Base-by-base conservation (phyloP, 805 yeast species). In the Wickerhamomyces chaumierensis region DNA sequence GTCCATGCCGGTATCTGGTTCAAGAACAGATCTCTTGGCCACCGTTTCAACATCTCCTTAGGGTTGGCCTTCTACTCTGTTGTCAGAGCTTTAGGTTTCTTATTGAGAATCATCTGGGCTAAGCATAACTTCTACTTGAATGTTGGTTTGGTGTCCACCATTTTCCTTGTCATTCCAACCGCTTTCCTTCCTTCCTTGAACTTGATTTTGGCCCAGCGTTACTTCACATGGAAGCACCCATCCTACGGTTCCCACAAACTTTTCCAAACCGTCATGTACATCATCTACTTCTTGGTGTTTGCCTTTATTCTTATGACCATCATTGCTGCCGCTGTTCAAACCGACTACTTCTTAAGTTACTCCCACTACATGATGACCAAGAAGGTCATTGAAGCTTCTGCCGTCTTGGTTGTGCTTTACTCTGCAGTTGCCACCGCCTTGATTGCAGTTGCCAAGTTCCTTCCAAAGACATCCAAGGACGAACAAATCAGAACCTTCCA, bases 191-290 rank as follows among this genome's bases (percentile, higher is more conserved):
- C 75, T 25, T 68, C 80, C 3, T 65, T 75, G 49, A 78, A 77
- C 51, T 63, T 79, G 55, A 69, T 79, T 18, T 58, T 81, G 38
- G 84, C 84, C 4, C 87, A 80, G 54, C 70, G 90, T 53, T 61
- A 81, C 18, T 78, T 79, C 57, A 78, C 85, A 5, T 79, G 86
- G 83, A 65, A 79, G 54, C 88, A 81, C 52, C 88, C 90, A 7
- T 76, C 73, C 37, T 68, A 76, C 11, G 88, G 87, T 31, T 66
- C 73, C 17, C 55, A 69, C 33, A 61, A 56, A 40, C 42, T 62
- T 28, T 74, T 81, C 48, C 72, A 78, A 72, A 42, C 43, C 27
- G 37, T 59, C 21, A 72, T 81, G 79, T 51, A 67, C 34, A 33
- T 56, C 3, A 47, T 75, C 29, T 81, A 81, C 51, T 47, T 58